phyloP scores from a whole-genome alignment of 495 filamentous ascomycete species.

The Neurospora sublineolata region DNA sequence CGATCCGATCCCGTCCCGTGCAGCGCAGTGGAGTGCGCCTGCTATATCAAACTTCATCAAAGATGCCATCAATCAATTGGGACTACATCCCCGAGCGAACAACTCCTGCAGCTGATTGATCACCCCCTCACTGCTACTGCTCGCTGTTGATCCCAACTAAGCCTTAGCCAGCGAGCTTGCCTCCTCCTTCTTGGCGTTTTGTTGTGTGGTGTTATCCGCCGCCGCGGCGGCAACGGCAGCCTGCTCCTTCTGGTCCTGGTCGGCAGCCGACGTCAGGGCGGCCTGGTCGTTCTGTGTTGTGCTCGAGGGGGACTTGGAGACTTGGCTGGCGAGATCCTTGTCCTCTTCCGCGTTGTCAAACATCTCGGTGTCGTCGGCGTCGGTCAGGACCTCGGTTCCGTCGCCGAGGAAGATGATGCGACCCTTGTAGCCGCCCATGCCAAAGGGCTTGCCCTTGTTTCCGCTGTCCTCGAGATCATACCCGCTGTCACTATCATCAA shows the following conservation, averaged over 20 bases:
- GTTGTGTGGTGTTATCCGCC: neutral
- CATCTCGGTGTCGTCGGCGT: slow-evolving; percentile 80
- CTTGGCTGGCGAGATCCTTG: slow-evolving; percentile 54
- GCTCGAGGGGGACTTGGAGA: slow-evolving; percentile 28
- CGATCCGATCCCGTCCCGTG: neutral
- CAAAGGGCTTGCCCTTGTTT: slow-evolving; percentile 29
- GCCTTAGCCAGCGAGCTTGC: neutral
- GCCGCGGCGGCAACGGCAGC: neutral
- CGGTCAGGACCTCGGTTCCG: slow-evolving; percentile 78
- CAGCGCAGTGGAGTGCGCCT: neutral
- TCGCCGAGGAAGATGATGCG: slow-evolving; percentile 91
- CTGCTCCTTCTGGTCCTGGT: slow-evolving; percentile 2
- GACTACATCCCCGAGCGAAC: neutral
- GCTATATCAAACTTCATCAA: neutral
- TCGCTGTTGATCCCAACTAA: neutral
- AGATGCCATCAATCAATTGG: neutral
- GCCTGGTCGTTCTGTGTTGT: neutral
- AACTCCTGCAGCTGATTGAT: neutral
- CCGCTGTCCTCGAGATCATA: slow-evolving; percentile 61
- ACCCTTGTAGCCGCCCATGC: slow-evolving; percentile 54
- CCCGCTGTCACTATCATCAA: slow-evolving; percentile 85
- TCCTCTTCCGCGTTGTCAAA: slow-evolving; percentile 84
- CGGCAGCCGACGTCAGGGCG: neutral
- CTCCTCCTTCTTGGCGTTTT: neutral
- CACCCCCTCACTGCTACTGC: neutral